Evolutionary conservation across 2,329 filamentous ascomycete species (phyloP).

Genomic region (Madurella mycetomatis): DNA sequence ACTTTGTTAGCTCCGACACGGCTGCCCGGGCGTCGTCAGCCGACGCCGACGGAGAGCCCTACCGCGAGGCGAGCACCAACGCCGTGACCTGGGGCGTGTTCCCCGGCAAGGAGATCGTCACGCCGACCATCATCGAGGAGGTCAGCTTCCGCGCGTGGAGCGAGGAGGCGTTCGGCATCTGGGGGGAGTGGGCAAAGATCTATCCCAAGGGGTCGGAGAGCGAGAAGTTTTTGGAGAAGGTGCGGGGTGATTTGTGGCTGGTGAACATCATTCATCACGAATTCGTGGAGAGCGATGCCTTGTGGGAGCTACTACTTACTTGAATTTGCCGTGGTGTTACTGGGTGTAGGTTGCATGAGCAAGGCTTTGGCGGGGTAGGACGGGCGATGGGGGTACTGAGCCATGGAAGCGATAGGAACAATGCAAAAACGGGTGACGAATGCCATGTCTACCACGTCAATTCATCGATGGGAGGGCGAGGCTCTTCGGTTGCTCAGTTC

Average conservation of each 20-base stretch:
- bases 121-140: constrained; percentile 93
- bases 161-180: constrained; percentile 94
- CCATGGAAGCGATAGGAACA: no score
- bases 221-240: constrained; percentile 63
- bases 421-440: no score
- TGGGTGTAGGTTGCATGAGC: neutral
- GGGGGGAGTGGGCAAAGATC: constrained; percentile 87
- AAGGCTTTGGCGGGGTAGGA: neutral
- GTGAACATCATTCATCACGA: constrained; percentile 88
- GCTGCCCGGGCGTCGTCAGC: constrained; percentile 21
- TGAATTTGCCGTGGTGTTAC: neutral
- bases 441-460: no score
- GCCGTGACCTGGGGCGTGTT: constrained; percentile 97
- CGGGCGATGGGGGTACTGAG: no score
- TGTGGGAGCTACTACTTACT: constrained; percentile 64
- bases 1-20: constrained; percentile 68
- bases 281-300: constrained; percentile 63
- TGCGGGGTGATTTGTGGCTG: constrained; percentile 72
- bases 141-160: constrained; percentile 91
- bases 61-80: constrained; percentile 61
- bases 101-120: constrained; percentile 91
- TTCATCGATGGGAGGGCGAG: no score
- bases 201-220: constrained; percentile 72
- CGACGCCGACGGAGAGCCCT: constrained; percentile 10
- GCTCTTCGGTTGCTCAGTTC: no score